A percentile compares a stretch with the other conserved stretches of the same genome.
Evolutionary conservation across 2,329 filamentous ascomycete species (phyloP).

Genomic region (Chrysosporium keratinophilum): DNA sequence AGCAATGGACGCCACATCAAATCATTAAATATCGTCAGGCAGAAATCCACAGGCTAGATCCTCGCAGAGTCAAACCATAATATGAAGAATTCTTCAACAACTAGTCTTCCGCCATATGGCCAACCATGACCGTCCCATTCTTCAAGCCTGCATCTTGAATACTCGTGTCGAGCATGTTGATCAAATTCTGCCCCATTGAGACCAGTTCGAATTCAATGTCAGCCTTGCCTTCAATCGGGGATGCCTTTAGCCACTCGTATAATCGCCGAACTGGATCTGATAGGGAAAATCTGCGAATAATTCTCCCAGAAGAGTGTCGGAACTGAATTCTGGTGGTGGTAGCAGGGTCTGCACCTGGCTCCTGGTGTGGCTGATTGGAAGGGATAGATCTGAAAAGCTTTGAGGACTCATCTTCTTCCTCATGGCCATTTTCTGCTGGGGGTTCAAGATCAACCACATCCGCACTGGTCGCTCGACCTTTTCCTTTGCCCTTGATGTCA

Average conservation of each 20-base stretch:
- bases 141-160: conserved; percentile 77
- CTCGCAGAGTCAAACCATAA: neutral
- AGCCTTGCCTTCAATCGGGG: conserved; percentile 68
- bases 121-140: conserved; percentile 91
- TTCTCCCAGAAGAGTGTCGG: conserved; percentile 68
- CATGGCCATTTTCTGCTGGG: conserved; percentile 21
- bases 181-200: conserved; percentile 74
- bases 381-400: conserved; percentile 59
- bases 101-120: conserved; percentile 40
- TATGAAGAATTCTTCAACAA: neutral
- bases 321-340: conserved; percentile 86
- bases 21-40: neutral
- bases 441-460: conserved; percentile 29
- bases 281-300: conserved; percentile 75
- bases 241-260: conserved; percentile 94
- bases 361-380: conserved; percentile 59
- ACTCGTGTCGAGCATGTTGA: conserved; percentile 60
- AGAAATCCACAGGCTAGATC: neutral
- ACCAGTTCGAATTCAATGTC: conserved; percentile 79
- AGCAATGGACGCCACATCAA: too few relatives aligned
- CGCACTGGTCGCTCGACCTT: conserved; percentile 42
- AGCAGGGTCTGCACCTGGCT: conserved; percentile 61
- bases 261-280: conserved; percentile 68
- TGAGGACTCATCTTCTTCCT: conserved; percentile 18
- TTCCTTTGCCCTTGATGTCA: conserved; percentile 41